Conservation (phyloP, 768 basidiomycete genomes). For the Termitomyces sp. region DNA sequence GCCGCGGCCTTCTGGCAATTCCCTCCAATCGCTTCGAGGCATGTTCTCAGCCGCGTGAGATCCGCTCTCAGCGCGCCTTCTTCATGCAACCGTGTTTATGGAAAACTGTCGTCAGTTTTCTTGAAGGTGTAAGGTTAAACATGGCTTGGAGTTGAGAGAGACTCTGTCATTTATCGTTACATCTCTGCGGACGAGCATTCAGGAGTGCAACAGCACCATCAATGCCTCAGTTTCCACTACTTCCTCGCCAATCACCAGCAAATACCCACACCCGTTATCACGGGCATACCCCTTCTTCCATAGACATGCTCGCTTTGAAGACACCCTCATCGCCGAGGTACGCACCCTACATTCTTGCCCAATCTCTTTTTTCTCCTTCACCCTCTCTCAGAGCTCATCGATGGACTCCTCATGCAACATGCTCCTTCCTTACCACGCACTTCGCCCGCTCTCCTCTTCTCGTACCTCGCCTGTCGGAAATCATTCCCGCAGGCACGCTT, state of each 20-base stretch:
- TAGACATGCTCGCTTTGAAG: constrained; percentile 42
- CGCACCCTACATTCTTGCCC: constrained; percentile 8
- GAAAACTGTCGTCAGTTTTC: constrained; percentile 35
- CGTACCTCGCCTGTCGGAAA: constrained; percentile 45
- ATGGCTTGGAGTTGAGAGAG: constrained; percentile 17
- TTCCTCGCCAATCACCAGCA: neutral
- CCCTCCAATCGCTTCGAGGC: constrained; percentile 43
- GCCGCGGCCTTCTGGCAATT: constrained; percentile 90
- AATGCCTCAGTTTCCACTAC: neutral
- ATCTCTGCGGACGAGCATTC: constrained; percentile 27
- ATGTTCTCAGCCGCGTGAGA: constrained; percentile 49
- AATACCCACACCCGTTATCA: neutral
- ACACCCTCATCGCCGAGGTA: constrained; percentile 39
- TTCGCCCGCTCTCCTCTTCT: constrained; percentile 39
- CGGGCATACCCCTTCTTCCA: constrained; percentile 22
- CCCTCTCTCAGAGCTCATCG: constrained; percentile 31
- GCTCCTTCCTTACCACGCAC: constrained; percentile 31
- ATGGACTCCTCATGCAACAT: constrained; percentile 34
- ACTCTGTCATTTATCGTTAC: constrained; percentile 26
- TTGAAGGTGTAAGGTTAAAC: constrained; percentile 39
- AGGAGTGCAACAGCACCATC: constrained; percentile 17
- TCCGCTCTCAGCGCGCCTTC: constrained; percentile 27
- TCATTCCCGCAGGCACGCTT: constrained; percentile 32
- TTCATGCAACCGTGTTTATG: constrained; percentile 13
- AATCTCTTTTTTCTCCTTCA: neutral